A percentile compares a stretch with the other conserved stretches of the same genome.
These are phyloP conservation scores for Penicillium angulare DNA, from an alignment of 495 filamentous ascomycete species.

Conservation along the genomic window DNA sequence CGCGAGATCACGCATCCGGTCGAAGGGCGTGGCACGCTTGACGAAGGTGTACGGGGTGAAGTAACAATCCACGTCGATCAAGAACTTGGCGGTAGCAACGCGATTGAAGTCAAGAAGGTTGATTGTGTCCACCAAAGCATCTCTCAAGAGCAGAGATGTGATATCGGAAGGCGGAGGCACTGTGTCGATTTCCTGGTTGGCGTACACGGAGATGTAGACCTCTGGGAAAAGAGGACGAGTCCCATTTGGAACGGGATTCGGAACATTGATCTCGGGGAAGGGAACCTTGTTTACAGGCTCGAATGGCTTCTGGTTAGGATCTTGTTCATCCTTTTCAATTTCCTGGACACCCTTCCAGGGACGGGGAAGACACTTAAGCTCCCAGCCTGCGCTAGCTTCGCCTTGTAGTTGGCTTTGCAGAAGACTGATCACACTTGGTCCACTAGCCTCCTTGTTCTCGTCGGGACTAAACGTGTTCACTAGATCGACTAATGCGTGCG, in stretches of 20 bases:
- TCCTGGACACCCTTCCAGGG: slow-evolving; percentile 67
- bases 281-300: slow-evolving; percentile 64
- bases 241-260: slow-evolving; percentile 71
- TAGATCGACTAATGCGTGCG: slow-evolving; percentile 75
- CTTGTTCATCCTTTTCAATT: slow-evolving; percentile 37
- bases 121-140: slow-evolving; percentile 88
- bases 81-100: slow-evolving; percentile 76
- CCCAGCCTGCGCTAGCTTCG: slow-evolving; percentile 70
- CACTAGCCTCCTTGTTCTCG: slow-evolving; percentile 48
- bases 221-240: slow-evolving; percentile 81
- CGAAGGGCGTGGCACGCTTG: slow-evolving; percentile 87
- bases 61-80: slow-evolving; percentile 94
- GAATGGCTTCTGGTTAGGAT: slow-evolving; percentile 25
- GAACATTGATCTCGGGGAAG: slow-evolving; percentile 72
- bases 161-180: slow-evolving; percentile 76
- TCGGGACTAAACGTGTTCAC: slow-evolving; percentile 75
- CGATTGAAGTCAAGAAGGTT: slow-evolving; percentile 93
- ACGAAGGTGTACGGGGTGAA: slow-evolving; percentile 86
- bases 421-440: slow-evolving; percentile 73
- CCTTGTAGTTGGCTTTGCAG: slow-evolving; percentile 80
- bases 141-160: slow-evolving; percentile 76
- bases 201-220: slow-evolving; percentile 89
- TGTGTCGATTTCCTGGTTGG: slow-evolving; percentile 84
- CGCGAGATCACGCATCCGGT: slow-evolving; percentile 72
- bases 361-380: slow-evolving; percentile 76